Evolutionary conservation across 768 basidiomycete species (phyloP), one percentile per base, ranked within the genome.

Genomic region (Postia placenta): DNA sequence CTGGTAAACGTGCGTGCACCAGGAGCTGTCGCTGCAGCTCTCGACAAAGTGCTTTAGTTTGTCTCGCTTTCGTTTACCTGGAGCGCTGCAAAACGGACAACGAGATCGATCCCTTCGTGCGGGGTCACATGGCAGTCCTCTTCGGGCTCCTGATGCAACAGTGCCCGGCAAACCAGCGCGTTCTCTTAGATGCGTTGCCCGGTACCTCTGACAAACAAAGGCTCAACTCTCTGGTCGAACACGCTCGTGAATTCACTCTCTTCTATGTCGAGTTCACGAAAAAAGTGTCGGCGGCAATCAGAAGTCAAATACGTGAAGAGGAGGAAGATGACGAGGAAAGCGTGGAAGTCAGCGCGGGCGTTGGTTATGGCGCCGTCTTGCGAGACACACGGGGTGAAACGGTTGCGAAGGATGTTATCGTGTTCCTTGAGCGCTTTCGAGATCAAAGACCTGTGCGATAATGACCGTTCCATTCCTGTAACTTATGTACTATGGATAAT

Each of bases 71-170:
- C 15, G 58, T 87, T 19, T 85, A 83, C 58, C 53, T 61, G 2
- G 67, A 71, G 30, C 70, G 76, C 30, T 37, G 52, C 28, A 51
- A 56, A 35, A 53, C 66, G 28, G 65, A 60, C 33, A 60, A 52
- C 30, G 65, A 66, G 51, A 57, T 62, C 15, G 66, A 65, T 23
- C 55, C 71, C 11, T 81, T 87, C 54, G 71, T 92, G 5, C 76
- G 77, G 14, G 85, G 85, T 0, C 88, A 90, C 59, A 75, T 87
- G 3, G 80, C 89, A 0, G 78, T 92, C 5, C 74, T 92, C 4
- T 75, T 92, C 42, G 87, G 76, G 7, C 60, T 80, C 4, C 65
- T 79, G 30, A 67, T 71, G 45, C 64, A 64, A 33, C 58, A 65
- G 33, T 61, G 63, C 22, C 37, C 61, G 6, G 42, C 49, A n/a